Evolutionary conservation across 768 basidiomycete genomes (phyloP).

Genomic region (Mrakia hoshinonis): DNA sequence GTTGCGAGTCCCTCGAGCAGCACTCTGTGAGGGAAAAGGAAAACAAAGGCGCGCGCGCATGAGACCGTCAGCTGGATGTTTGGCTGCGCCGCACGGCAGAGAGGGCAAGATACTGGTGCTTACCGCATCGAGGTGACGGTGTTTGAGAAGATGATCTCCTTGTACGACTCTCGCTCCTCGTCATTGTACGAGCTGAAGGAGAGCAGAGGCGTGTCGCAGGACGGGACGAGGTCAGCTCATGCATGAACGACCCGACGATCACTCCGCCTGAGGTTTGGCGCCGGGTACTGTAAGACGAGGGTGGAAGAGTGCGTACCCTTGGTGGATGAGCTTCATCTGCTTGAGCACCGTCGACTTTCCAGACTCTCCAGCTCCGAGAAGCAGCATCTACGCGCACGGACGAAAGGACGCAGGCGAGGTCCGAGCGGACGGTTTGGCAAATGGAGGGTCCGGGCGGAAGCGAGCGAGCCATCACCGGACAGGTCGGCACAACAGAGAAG

Average conservation of each 20-base stretch:
- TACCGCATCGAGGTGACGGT: conserved; percentile 92
- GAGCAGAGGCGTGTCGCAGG: not conserved
- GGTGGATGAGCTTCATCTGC: conserved; percentile 30
- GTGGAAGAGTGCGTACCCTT: conserved; percentile 15
- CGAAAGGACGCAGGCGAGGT: too few relatives aligned
- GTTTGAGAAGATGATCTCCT: conserved; percentile 89
- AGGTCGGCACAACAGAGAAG: not conserved
- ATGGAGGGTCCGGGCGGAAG: not conserved
- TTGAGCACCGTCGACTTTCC: conserved; percentile 58
- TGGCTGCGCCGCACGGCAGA: not conserved
- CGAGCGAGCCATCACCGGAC: not conserved
- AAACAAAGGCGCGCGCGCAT: conserved; percentile 9
- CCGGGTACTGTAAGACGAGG: not conserved
- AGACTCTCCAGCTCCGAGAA: conserved; percentile 92
- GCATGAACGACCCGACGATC: not conserved
- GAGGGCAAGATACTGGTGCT: conserved; percentile 33
- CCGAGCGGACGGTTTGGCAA: not conserved
- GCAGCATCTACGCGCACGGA: conserved; percentile 60
- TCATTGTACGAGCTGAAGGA: conserved; percentile 55
- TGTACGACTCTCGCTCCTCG: conserved; percentile 82
- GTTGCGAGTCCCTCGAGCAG: conserved; percentile 87
- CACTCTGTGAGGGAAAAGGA: conserved; percentile 44
- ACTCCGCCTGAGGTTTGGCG: too few relatives aligned
- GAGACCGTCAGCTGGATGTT: not conserved
- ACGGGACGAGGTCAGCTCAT: not conserved